Percentiles rank a stretch among this genome's conserved stretches.
Evolutionary conservation across 768 basidiomycete genomes (phyloP).

Genomic region (Thelephora ganbajun): DNA sequence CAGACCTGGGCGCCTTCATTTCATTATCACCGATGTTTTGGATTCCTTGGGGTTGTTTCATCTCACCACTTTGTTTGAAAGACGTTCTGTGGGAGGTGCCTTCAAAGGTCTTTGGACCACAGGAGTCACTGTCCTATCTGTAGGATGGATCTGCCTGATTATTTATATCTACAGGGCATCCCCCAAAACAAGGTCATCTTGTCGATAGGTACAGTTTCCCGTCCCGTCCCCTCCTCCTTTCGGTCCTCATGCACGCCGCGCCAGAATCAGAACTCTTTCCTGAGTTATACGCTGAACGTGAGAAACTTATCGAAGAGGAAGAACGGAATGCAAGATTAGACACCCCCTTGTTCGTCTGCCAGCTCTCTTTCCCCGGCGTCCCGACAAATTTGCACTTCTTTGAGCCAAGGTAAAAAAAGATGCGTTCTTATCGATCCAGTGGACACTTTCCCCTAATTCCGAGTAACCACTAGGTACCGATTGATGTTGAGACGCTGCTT

Average conservation of each 20-base stretch:
- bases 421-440: no score
- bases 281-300: conserved; percentile 47
- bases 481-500: conserved; percentile 96
- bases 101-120: conserved; percentile 86
- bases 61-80: conserved; percentile 15
- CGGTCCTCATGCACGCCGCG: not conserved
- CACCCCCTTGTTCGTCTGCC: conserved; percentile 86
- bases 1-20: no score
- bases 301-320: conserved; percentile 51
- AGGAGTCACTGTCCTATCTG: conserved; percentile 74
- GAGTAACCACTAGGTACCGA: conserved; percentile 44
- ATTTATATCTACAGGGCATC: conserved; percentile 69
- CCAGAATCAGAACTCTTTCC: conserved; percentile 63
- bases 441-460: not conserved
- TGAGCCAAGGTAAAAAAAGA: conserved; percentile 52
- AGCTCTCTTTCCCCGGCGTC: conserved; percentile 82
- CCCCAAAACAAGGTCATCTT: conserved; percentile 58
- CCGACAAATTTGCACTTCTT: conserved; percentile 87
- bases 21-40: not conserved
- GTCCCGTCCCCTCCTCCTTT: not conserved
- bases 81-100: conserved; percentile 86
- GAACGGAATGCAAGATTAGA: conserved; percentile 68
- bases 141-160: conserved; percentile 61
- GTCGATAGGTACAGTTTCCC: conserved; percentile 37
- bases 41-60: not conserved